Conservation (phyloP, 2,329 filamentous ascomycete species). For the Sclerotinia borealis region DNA sequence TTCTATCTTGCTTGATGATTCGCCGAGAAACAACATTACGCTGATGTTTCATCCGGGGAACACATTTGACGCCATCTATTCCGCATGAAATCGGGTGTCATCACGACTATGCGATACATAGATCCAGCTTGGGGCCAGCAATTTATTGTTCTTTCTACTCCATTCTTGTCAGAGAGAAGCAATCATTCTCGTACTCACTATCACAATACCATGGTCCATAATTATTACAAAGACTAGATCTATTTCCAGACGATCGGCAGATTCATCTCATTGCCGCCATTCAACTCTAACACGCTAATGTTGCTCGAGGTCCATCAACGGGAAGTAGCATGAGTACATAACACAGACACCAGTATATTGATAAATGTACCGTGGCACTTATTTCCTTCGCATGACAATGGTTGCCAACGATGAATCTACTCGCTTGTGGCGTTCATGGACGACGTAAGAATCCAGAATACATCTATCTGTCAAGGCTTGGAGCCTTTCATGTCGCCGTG, state of each 20-base stretch:
- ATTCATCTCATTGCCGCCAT: slow-evolving; percentile 12
- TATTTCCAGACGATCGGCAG: slow-evolving; percentile 21
- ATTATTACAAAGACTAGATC: slow-evolving; percentile 14
- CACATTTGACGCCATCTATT: slow-evolving; percentile 6
- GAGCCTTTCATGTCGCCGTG: neutral
- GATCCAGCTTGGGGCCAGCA: slow-evolving; percentile 8
- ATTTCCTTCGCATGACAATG: slow-evolving; percentile 5
- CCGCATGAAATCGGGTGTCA: slow-evolving; percentile 5
- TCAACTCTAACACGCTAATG: slow-evolving; percentile 18
- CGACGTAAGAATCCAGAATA: neutral
- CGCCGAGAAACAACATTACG: neutral
- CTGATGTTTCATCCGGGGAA: slow-evolving; percentile 13
- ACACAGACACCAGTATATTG: slow-evolving; percentile 11
- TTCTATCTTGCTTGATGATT: neutral
- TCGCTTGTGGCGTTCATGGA: slow-evolving; percentile 7
- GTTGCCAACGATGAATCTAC: slow-evolving; percentile 8
- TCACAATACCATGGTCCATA: neutral
- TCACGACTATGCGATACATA: neutral
- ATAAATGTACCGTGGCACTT: slow-evolving; percentile 11
- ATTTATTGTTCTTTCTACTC: neutral
- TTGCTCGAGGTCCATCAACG: slow-evolving; percentile 24
- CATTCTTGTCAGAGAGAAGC: slow-evolving; percentile 2
- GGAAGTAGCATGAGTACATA: slow-evolving; percentile 22
- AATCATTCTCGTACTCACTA: slow-evolving; percentile 10
- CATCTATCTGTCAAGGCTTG: slow-evolving; percentile 2